Conservation (phyloP, 2,329 filamentous ascomycete genomes). For the Curvularia verruculosa region DNA sequence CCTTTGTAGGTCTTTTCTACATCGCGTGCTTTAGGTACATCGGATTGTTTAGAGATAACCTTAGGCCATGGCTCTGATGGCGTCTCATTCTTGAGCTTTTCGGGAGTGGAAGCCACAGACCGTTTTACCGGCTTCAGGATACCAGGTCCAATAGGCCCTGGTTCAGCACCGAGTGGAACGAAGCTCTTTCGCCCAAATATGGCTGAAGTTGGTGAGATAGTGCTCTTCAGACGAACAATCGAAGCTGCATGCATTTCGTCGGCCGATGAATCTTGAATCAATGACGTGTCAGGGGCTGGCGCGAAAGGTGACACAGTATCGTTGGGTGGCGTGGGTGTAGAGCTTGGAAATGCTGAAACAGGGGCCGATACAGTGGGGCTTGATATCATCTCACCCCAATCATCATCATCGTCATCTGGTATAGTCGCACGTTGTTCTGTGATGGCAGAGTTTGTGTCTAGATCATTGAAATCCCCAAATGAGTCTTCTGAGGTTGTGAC, state of each 20-base stretch:
- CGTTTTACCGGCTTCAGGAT: conserved; percentile 36
- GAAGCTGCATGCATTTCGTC: conserved; percentile 36
- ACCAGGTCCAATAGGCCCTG: conserved; percentile 40
- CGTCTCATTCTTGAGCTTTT: conserved; percentile 12
- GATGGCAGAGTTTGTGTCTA: conserved; percentile 20
- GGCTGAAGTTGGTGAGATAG: conserved; percentile 44
- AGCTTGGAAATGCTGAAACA: conserved; percentile 20
- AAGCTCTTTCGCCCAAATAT: conserved; percentile 39
- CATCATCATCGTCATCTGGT: conserved; percentile 38
- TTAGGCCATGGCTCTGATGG: neutral
- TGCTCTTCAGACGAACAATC: conserved; percentile 41
- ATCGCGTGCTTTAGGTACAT: neutral
- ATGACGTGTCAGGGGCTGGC: conserved; percentile 20
- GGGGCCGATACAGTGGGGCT: conserved; percentile 39
- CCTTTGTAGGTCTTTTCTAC: neutral
- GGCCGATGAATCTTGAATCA: conserved; percentile 15
- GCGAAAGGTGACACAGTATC: conserved; percentile 20
- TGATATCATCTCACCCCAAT: conserved; percentile 51
- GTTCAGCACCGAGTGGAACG: conserved; percentile 31
- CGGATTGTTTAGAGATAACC: neutral
- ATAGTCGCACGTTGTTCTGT: conserved; percentile 6
- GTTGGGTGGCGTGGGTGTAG: conserved; percentile 11
- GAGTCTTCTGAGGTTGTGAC: conserved; percentile 18
- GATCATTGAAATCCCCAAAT: conserved; percentile 21
- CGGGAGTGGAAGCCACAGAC: conserved; percentile 11